Conservation (phyloP, 2,329 filamentous ascomycete species). For the Elsinoe fawcettii region DNA sequence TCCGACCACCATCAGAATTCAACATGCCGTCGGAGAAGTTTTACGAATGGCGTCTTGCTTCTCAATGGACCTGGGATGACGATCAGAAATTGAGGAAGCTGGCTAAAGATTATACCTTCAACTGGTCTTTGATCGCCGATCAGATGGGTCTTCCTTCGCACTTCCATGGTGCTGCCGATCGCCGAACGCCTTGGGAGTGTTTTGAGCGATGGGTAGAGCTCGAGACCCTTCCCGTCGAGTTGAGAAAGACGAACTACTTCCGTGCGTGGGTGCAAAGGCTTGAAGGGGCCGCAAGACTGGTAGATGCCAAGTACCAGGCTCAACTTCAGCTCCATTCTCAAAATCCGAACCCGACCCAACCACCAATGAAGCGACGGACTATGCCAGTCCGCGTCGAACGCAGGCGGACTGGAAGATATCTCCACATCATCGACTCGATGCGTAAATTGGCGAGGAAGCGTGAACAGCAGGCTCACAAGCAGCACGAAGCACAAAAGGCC, state of each 20-base stretch:
- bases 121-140: constrained; percentile 90
- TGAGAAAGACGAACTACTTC: constrained; percentile 95
- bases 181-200: constrained; percentile 94
- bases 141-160: constrained; percentile 66
- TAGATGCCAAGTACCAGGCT: constrained; percentile 50
- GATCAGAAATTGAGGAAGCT: constrained; percentile 81
- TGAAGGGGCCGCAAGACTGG: constrained; percentile 54
- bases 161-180: constrained; percentile 78
- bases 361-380: constrained; percentile 59
- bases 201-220: constrained; percentile 94
- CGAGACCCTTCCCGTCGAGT: constrained; percentile 83
- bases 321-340: constrained; percentile 49
- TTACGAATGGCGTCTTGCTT: constrained; percentile 78
- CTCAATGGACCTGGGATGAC: constrained; percentile 84
- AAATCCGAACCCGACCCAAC: constrained; percentile 43
- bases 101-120: constrained; percentile 90
- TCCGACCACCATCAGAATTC: constrained; percentile 84
- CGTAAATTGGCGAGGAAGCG: constrained; percentile 91
- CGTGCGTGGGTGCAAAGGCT: constrained; percentile 60
- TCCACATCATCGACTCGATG: constrained; percentile 89
- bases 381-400: constrained; percentile 79
- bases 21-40: constrained; percentile 85
- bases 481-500: constrained; percentile 62
- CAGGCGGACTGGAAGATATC: constrained; percentile 74
- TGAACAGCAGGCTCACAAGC: constrained; percentile 76